These are phyloP conservation scores for Euphorbia pulcherrima DNA, from an alignment of 345 rosid genomes.

Conservation along the genomic window DNA sequence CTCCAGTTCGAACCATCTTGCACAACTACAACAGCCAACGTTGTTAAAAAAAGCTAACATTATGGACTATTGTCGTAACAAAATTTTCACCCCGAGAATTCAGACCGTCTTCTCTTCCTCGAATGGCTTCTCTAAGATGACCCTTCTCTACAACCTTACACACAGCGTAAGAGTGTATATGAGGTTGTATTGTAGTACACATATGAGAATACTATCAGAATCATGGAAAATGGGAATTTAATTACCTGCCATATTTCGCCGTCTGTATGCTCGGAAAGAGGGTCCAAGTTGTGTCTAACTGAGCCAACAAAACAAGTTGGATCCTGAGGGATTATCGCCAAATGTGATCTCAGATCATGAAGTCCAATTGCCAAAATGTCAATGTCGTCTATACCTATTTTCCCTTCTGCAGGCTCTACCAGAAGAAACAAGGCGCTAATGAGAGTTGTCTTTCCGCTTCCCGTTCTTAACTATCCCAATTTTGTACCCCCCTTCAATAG, in stretches of 20 bases:
- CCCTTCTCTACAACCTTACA: conserved; percentile 40
- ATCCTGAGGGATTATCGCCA: conserved; percentile 16
- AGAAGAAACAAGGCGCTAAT: conserved; percentile 19
- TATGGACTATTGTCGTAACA: no score
- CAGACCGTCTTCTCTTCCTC: conserved; percentile 34
- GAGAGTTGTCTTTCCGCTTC: conserved; percentile 25
- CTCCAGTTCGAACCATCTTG: conserved; percentile 28
- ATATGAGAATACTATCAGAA: background rate
- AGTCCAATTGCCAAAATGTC: conserved; percentile 25
- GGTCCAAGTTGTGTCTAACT: conserved; percentile 28
- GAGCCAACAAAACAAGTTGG: conserved; percentile 23
- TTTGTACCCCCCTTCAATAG: conserved; percentile 20
- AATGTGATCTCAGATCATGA: conserved; percentile 19
- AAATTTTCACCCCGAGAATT: conserved; percentile 27
- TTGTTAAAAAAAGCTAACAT: background rate
- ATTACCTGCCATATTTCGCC: conserved; percentile 56
- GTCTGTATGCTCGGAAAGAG: conserved; percentile 28
- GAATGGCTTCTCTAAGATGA: conserved; percentile 38
- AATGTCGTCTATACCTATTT: background rate
- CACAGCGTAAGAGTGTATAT: background rate
- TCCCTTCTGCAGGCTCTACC: conserved; percentile 23
- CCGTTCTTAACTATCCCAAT: conserved; percentile 14
- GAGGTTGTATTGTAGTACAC: no score
- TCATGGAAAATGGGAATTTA: background rate
- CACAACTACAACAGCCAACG: conserved; percentile 11